Conservation (phyloP, 2,329 filamentous ascomycete species). For the Periconia sp. region DNA sequence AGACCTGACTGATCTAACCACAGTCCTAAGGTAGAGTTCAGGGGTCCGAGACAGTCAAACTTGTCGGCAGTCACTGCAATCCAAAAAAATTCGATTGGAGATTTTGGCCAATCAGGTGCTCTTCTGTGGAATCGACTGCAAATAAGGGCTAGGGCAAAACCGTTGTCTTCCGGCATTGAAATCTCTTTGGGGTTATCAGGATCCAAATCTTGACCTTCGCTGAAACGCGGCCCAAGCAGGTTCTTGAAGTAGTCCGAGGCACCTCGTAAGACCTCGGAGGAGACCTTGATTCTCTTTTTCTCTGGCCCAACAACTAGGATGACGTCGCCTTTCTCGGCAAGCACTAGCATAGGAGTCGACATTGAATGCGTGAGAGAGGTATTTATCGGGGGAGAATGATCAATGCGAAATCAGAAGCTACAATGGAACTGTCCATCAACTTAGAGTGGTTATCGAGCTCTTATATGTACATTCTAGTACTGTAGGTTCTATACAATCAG, state of each 20-base stretch:
- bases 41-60: neutral
- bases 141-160: neutral
- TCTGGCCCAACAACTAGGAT: conserved; percentile 7
- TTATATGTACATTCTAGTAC: too few relatives aligned
- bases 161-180: neutral
- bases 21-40: too few relatives aligned
- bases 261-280: conserved; percentile 3
- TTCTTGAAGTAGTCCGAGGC: conserved; percentile 12
- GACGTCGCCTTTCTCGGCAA: conserved; percentile 13
- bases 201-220: conserved; percentile 8
- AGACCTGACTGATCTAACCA: too few relatives aligned
- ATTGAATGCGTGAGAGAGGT: too few relatives aligned
- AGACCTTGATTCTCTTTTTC: conserved; percentile 4
- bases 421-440: too few relatives aligned
- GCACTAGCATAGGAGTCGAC: too few relatives aligned
- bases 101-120: neutral
- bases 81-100: neutral
- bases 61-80: neutral
- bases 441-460: too few relatives aligned
- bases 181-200: neutral
- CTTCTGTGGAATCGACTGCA: neutral
- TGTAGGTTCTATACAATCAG: too few relatives aligned
- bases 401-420: too few relatives aligned
- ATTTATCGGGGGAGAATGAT: too few relatives aligned
- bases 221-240: conserved; percentile 13